A percentile compares a stretch with the other conserved stretches of the same genome.
phyloP scores from a whole-genome alignment of 768 basidiomycete species.

The Suillus alpinus region DNA sequence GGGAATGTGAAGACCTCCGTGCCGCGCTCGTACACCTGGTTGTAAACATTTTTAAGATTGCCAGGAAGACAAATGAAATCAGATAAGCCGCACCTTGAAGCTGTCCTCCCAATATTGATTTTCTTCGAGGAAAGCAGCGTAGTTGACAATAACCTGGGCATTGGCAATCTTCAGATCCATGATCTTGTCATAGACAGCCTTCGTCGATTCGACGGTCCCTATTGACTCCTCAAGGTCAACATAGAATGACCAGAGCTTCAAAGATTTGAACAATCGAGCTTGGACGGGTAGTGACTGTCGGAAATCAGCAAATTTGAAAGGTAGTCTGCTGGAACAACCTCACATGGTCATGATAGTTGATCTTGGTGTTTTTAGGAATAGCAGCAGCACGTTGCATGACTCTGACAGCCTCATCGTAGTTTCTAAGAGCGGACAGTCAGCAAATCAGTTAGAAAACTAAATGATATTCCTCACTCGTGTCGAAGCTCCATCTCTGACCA shows the following conservation, averaged over 20 bases:
- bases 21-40: constrained; percentile 90
- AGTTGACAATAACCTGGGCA: constrained; percentile 96
- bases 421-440: constrained; percentile 47
- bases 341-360: constrained; percentile 96
- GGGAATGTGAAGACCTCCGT: constrained; percentile 98
- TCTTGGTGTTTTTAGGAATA: constrained; percentile 83
- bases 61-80: not conserved
- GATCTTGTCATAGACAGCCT: constrained; percentile 94
- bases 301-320: constrained; percentile 11
- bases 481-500: constrained; percentile 99
- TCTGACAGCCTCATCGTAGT: constrained; percentile 92
- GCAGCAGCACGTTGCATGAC: constrained; percentile 97
- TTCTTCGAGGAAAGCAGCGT: constrained; percentile 94
- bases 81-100: constrained; percentile 68
- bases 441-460: not conserved
- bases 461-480: constrained; percentile 67
- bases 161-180: constrained; percentile 96
- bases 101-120: constrained; percentile 98
- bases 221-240: constrained; percentile 97
- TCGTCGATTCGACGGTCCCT: constrained; percentile 88
- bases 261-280: constrained; percentile 90
- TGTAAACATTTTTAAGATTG: constrained; percentile 8
- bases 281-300: constrained; percentile 78
- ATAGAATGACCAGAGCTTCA: constrained; percentile 99
- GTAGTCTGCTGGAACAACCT: constrained; percentile 12